phyloP scores from a whole-genome alignment of 2,329 filamentous ascomycete species.

The Mycosphaerella sp. region DNA sequence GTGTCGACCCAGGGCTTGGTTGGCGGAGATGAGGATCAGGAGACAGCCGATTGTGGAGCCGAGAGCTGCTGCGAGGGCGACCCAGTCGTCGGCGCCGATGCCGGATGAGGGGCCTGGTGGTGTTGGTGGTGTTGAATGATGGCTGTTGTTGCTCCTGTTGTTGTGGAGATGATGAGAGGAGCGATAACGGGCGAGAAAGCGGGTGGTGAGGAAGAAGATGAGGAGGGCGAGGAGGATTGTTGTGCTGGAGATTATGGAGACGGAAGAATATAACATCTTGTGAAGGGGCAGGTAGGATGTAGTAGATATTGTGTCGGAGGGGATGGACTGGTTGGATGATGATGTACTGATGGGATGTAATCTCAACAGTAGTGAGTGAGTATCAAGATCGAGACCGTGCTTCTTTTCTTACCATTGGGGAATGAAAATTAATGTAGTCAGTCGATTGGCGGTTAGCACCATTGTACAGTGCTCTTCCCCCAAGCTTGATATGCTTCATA shows the following conservation, averaged over 20 bases:
- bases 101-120: neutral
- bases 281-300: no score
- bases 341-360: no score
- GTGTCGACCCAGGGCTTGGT: constrained; percentile 1
- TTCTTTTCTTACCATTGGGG: no score
- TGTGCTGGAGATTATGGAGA: constrained; percentile 2
- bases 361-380: neutral
- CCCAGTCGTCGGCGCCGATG: constrained; percentile 6
- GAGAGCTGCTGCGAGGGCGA: neutral
- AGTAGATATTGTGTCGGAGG: neutral
- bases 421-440: no score
- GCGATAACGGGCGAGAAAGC: constrained; percentile 3
- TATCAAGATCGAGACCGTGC: neutral
- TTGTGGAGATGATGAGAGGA: neutral
- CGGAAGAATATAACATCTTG: constrained; percentile 3
- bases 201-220: constrained; percentile 3
- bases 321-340: neutral
- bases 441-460: neutral
- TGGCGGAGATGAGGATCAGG: constrained; percentile 3
- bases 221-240: constrained; percentile 2
- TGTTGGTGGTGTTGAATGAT: neutral
- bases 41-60: constrained; percentile 5
- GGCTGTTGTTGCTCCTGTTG: neutral
- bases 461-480: neutral
- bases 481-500: neutral